Conservation (phyloP, 306 rosid genomes). For the Quillaja saponaria region DNA sequence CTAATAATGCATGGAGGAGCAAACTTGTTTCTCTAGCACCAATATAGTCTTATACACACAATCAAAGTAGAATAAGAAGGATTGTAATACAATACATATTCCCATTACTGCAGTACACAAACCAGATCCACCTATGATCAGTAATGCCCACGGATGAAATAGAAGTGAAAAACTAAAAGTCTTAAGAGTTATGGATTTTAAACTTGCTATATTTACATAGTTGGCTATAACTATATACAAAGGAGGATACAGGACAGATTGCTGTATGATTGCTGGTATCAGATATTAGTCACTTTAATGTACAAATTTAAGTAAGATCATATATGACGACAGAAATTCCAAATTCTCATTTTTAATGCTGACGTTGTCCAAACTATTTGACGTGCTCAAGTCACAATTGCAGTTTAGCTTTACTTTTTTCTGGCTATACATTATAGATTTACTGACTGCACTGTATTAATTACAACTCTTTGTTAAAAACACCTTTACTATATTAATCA, state of each 20-base stretch:
- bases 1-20: constrained; percentile 6
- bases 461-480: too few relatives aligned
- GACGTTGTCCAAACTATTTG: too few relatives aligned
- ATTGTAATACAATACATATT: not conserved
- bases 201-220: constrained; percentile 2
- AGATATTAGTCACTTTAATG: constrained; percentile 7
- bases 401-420: too few relatives aligned
- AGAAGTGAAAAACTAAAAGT: not conserved
- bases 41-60: constrained; percentile 1
- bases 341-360: too few relatives aligned
- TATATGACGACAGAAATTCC: not conserved
- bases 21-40: constrained; percentile 5
- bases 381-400: too few relatives aligned
- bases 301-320: constrained; percentile 10
- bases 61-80: not conserved
- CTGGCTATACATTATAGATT: too few relatives aligned
- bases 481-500: too few relatives aligned
- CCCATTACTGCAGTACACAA: too few relatives aligned
- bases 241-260: not conserved
- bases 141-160: not conserved
- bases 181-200: not conserved
- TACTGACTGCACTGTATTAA: too few relatives aligned
- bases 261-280: not conserved
- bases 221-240: not conserved
- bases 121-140: too few relatives aligned